Evolutionary conservation across 2,329 filamentous ascomycete genomes (phyloP), one percentile per base, ranked within the genome.

Genomic region (Aspergillaceae sp.): DNA sequence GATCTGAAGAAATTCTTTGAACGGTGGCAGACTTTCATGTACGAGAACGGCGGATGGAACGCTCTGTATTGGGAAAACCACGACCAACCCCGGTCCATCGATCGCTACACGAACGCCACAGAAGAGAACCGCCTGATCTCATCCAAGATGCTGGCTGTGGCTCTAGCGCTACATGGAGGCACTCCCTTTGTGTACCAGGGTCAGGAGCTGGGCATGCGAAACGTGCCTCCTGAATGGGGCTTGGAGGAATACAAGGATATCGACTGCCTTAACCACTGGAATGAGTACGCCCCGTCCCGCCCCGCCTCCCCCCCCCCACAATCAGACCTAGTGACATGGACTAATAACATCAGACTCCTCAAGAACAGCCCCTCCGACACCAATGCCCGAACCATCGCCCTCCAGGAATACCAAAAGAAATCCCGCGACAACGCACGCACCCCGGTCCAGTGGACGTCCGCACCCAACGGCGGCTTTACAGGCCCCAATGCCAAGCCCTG

Each of bases 111-210:
- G 4, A 65, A 70, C 40, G 74, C 78, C 33, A 65, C 65, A n/a
- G 73, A 75, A 3, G 64, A 73, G 54, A 63, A 75, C 53, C 71
- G 78, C 7, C 62, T 64, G 6, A 58, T 67, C 5, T 75, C 77
- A 11, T 76, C 76, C 7, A 84, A 84, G 64, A 73, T 83, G 63
- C 66, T 84, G 10, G 75, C 79, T 19, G 69, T 77, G 6, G 73
- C 82, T 50, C 69, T 80, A 48, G 72, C 69, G 3, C 69, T 79
- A 42, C 76, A 82, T 50, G 59, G 76, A 2, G 82, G 82, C 10
- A 84, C 82, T 0, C 71, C 80, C 0, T 85, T 82, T 56, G 66
- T 85, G n/a, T 85, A 83, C 58, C 82, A 85, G 60, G 82, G 82
- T 8, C 80, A 86, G 58, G 82, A 86, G 63, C 70, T 85, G 32